Evolutionary conservation across 139 green algal species (phyloP), one percentile per base, ranked within the genome.

Genomic region (Coelastrella sp.): DNA sequence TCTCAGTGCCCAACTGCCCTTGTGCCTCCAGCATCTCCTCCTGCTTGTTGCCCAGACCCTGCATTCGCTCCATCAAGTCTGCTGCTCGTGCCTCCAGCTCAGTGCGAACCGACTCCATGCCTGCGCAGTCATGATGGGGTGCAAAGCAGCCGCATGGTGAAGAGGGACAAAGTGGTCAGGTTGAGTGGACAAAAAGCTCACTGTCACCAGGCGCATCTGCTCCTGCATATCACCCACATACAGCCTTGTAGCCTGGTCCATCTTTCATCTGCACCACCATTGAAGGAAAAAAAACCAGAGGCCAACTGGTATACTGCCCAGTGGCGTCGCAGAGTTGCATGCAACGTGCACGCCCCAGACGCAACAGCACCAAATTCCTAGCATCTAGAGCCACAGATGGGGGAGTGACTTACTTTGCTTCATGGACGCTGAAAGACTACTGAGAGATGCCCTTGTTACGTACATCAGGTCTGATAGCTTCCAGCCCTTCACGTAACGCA

Each of bases 401-500:
- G 11, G 35, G 3, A 49, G 35, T 49, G 14, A 61, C 87, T 82
- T 56, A 91, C 87, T 70, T 27, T 81, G 49, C 63, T 91, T 88
- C 78, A 91, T 86, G 7, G 49, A 78, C 17, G 88, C 80, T 49
- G 85, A 68, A 22, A 91, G 68, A 60, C 25, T 91, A 60, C n/a
- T 14, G 22, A 91, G 72, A 1, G 88, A 87, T 4, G 65, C 49
- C 7, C 70, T 65, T 15, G 88, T 91, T 57, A 91, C 88, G 58
- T 91, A 91, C 88, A 91, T 91, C 58, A 91, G 27, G 88, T 91
- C 88, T 22, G 70, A 63, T n/a, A 91, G 25, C 25, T 72, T 49
- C 88, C 88, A 91, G 25, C 88, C 88, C 88, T 88, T 91, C 20
- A 91, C 88, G 58, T 85, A 91, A 19, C 88, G 80, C 68, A 91